Conservation (phyloP, 2,329 filamentous ascomycete genomes). For the Delphinella strobiligena region DNA sequence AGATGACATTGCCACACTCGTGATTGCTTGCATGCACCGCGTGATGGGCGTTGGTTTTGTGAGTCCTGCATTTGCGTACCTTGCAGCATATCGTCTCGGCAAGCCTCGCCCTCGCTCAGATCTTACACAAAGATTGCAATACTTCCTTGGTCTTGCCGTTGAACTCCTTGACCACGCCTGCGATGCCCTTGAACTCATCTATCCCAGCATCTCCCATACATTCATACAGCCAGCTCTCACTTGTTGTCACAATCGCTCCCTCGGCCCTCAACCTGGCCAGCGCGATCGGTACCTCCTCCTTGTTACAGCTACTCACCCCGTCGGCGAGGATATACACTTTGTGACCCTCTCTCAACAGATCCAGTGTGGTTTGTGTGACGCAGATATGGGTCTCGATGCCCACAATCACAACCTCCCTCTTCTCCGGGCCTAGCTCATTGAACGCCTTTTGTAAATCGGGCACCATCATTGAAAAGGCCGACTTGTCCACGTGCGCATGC, state of each 20-base stretch:
- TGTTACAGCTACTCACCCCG: constrained; percentile 78
- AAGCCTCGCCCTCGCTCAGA: no score
- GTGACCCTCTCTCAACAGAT: constrained; percentile 64
- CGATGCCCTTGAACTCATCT: constrained; percentile 59
- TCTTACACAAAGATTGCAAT: constrained; percentile 48
- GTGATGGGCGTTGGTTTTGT: no score
- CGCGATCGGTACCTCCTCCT: constrained; percentile 67
- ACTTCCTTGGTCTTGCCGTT: constrained; percentile 57
- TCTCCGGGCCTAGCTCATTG: constrained; percentile 18
- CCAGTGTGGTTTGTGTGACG: constrained; percentile 81
- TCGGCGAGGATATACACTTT: constrained; percentile 80
- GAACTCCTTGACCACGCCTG: constrained; percentile 67
- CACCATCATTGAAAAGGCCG: constrained; percentile 76
- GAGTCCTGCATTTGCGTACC: no score
- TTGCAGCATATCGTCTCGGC: no score
- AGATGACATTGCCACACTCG: no score
- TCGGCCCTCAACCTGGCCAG: constrained; percentile 62
- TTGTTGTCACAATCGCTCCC: constrained; percentile 70
- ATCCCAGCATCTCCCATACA: constrained; percentile 69
- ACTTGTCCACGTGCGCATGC: constrained; percentile 64
- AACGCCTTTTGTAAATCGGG: constrained; percentile 47
- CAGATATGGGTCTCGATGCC: constrained; percentile 94
- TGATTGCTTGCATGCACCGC: no score
- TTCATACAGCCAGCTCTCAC: constrained; percentile 85
- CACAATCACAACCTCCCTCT: constrained; percentile 60